Conservation (phyloP, 2,329 filamentous ascomycete genomes). For the Aspergillus uvarum region DNA sequence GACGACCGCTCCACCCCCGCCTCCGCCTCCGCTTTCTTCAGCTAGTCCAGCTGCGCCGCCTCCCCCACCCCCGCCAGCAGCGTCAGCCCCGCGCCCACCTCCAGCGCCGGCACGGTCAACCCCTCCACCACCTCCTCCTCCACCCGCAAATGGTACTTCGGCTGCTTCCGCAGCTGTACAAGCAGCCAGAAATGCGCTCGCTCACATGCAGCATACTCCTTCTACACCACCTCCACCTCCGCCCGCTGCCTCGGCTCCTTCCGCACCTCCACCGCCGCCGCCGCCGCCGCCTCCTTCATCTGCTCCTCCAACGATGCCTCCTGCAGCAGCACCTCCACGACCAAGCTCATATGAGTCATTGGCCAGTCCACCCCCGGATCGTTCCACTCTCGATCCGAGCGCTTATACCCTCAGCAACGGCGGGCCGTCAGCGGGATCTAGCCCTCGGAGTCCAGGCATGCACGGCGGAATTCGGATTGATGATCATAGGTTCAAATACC, state of each 20-base stretch:
- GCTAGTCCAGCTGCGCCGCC: slow-evolving; percentile 46
- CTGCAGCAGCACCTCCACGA: slow-evolving; percentile 44
- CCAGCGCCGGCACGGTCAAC: slow-evolving; percentile 46
- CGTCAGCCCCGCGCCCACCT: slow-evolving; percentile 44
- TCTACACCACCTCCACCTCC: slow-evolving; percentile 45
- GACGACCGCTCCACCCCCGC: slow-evolving; percentile 44
- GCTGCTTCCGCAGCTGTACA: slow-evolving; percentile 56
- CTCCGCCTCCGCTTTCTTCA: slow-evolving; percentile 45
- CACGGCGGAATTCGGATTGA: slow-evolving; percentile 58
- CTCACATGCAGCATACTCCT: slow-evolving; percentile 36
- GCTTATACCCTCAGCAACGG: slow-evolving; percentile 74
- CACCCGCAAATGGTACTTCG: slow-evolving; percentile 42
- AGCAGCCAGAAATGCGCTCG: slow-evolving; percentile 60
- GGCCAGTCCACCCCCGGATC: slow-evolving; percentile 49
- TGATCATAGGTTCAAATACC: slow-evolving; percentile 83
- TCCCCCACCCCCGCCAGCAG: slow-evolving; percentile 43
- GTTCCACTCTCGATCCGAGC: slow-evolving; percentile 70
- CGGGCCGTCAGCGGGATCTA: slow-evolving; percentile 31
- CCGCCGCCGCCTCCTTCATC: slow-evolving; percentile 42
- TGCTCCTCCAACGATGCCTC: slow-evolving; percentile 45
- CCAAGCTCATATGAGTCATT: slow-evolving; percentile 38
- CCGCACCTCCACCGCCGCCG: slow-evolving; percentile 43
- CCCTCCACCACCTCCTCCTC: slow-evolving; percentile 48
- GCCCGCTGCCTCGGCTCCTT: slow-evolving; percentile 33
- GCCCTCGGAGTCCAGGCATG: slow-evolving; percentile 26